Conservation (phyloP, 768 basidiomycete species). For the Agrocybe pediades region DNA sequence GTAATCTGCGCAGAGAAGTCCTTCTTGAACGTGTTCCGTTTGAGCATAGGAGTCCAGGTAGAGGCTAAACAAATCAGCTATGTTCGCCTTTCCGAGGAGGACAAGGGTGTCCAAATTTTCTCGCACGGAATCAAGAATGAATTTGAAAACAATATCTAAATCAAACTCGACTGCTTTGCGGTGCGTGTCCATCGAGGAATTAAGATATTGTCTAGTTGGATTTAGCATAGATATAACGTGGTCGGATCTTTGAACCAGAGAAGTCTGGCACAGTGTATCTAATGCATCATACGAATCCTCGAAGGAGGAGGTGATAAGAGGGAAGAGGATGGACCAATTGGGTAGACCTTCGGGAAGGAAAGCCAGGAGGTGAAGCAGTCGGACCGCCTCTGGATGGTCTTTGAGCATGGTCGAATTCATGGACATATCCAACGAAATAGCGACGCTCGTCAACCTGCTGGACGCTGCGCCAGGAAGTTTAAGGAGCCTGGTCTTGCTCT, state of each 20-base stretch:
- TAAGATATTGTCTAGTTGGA: constrained; percentile 4
- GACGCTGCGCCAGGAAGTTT: neutral
- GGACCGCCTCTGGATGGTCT: neutral
- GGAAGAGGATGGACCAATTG: neutral
- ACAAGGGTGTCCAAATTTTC: neutral
- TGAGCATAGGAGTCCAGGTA: neutral
- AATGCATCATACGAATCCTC: neutral
- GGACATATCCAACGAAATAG: constrained; percentile 5
- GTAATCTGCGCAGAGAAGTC: neutral
- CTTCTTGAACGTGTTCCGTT: neutral
- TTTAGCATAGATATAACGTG: constrained; percentile 1
- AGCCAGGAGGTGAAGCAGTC: neutral
- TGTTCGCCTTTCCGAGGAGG: neutral
- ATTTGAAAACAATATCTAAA: neutral
- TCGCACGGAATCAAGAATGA: neutral
- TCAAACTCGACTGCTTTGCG: neutral
- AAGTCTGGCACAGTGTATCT: neutral
- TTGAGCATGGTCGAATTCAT: neutral
- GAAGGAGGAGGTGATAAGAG: neutral
- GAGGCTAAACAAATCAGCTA: neutral
- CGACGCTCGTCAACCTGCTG: constrained; percentile 1
- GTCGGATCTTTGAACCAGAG: constrained; percentile 1
- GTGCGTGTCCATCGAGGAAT: neutral
- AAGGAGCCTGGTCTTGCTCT: neutral
- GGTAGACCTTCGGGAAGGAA: constrained; percentile 4